phyloP scores from a whole-genome alignment of 352 stramenopile genomes.

The Pythium dissotocum region DNA sequence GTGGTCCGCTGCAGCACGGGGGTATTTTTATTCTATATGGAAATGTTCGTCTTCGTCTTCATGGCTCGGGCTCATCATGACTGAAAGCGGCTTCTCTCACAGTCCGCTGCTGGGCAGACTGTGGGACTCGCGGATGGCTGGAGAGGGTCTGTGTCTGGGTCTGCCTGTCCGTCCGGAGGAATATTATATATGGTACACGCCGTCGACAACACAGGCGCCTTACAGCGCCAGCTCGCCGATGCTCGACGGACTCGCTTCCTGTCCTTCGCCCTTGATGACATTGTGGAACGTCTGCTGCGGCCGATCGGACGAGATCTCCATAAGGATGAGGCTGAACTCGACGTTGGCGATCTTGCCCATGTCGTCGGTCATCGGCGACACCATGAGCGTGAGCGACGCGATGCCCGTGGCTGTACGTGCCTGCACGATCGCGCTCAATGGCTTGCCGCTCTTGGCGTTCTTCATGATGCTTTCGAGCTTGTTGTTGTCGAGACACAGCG shows the following conservation, averaged over 20 bases:
- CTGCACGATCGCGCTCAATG: slow-evolving; percentile 53
- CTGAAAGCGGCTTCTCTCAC: not conserved
- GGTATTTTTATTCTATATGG: slow-evolving; percentile 5
- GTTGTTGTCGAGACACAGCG: slow-evolving; percentile 50
- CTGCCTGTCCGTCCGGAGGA: slow-evolving; percentile 6
- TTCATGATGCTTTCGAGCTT: slow-evolving; percentile 52
- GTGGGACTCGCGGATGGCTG: not conserved
- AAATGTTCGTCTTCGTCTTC: not conserved
- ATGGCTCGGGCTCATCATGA: no score
- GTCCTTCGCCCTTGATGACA: slow-evolving; percentile 35
- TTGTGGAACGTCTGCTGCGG: slow-evolving; percentile 20
- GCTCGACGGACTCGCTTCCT: slow-evolving; percentile 57
- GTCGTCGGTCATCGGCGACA: slow-evolving; percentile 61
- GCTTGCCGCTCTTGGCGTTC: slow-evolving; percentile 41
- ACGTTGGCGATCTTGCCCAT: slow-evolving; percentile 45
- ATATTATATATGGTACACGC: slow-evolving; percentile 35
- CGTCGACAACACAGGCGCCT: slow-evolving; percentile 5
- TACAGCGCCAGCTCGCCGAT: slow-evolving; percentile 57
- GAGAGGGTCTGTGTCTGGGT: not conserved
- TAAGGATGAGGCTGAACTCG: slow-evolving; percentile 67
- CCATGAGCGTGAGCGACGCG: slow-evolving; percentile 55
- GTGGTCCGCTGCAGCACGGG: not conserved
- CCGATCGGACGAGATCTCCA: slow-evolving; percentile 54
- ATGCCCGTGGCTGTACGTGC: slow-evolving; percentile 44
- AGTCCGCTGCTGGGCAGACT: not conserved